Conservation (phyloP, 176 grass and related monocot genomes). For the maize (Zea mays) region DNA sequence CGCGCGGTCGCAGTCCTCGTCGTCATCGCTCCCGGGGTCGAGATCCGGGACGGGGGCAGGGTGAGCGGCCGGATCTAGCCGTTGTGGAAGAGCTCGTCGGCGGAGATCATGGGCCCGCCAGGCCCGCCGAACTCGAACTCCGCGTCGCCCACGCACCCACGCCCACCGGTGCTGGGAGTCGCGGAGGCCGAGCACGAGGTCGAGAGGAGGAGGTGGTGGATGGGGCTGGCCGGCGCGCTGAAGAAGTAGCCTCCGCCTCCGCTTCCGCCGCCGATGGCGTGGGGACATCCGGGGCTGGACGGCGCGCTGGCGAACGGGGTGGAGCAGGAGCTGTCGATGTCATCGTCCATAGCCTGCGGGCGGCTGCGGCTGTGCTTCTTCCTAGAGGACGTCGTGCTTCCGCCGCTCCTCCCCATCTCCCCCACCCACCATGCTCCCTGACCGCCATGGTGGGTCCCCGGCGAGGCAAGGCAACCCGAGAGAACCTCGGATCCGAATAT, state of each 20-base stretch:
- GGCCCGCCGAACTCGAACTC: conserved; percentile 74
- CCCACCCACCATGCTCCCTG: no score
- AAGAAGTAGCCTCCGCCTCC: conserved; percentile 58
- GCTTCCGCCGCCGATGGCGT: neutral
- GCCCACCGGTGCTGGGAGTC: neutral
- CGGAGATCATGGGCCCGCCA: conserved; percentile 83
- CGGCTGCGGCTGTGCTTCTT: neutral
- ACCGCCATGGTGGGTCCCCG: no score
- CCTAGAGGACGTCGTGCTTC: no score
- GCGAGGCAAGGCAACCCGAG: no score
- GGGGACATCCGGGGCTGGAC: conserved; percentile 62
- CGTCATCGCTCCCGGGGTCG: no score
- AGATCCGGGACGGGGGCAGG: conserved; percentile 61
- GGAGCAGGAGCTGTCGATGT: conserved; percentile 73
- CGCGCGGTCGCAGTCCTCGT: no score
- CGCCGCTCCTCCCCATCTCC: no score
- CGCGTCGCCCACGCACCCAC: conserved; percentile 40
- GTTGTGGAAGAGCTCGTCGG: conserved; percentile 91
- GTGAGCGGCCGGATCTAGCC: conserved; percentile 95
- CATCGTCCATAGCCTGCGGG: conserved; percentile 53
- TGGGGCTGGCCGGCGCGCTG: conserved; percentile 92
- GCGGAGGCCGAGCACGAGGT: conserved; percentile 34
- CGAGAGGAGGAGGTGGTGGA: conserved; percentile 80
- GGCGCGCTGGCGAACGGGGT: conserved; percentile 71
- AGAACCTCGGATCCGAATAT: no score